Conservation (phyloP, 1,284 basidiomycete genomes). For the Rhizoctonia solani region DNA sequence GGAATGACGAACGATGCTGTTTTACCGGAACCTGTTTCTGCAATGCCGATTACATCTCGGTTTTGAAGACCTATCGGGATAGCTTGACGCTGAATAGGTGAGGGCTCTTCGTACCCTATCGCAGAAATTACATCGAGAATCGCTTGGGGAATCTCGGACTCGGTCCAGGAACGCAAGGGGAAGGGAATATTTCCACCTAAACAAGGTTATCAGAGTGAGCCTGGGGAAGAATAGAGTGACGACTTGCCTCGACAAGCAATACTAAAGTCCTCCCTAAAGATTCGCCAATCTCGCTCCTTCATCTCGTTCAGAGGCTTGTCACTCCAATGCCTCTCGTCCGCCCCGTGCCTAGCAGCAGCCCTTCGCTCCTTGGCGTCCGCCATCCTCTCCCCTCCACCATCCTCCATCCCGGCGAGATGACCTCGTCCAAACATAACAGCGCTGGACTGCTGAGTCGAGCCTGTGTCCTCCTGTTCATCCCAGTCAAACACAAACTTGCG, state of each 20-base stretch:
- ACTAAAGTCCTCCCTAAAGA: conserved; percentile 98
- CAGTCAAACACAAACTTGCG: conserved; percentile 99
- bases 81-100: conserved; percentile 95
- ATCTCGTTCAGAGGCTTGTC: conserved; percentile 94
- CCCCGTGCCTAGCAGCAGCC: conserved; percentile 76
- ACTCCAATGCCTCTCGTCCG: conserved; percentile 95
- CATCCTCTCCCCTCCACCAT: conserved; percentile 56
- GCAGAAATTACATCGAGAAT: conserved; percentile 85
- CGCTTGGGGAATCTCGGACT: conserved; percentile 78
- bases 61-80: conserved; percentile 97
- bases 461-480: conserved; percentile 92
- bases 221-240: background rate
- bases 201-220: conserved; percentile 5
- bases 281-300: conserved; percentile 98
- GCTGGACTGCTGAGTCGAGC: conserved; percentile 67
- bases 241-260: conserved; percentile 82
- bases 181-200: conserved; percentile 89
- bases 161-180: conserved; percentile 89
- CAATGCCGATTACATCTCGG: conserved; percentile 96
- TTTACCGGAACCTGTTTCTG: conserved; percentile 98
- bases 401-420: conserved; percentile 83
- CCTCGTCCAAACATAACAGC: conserved; percentile 87
- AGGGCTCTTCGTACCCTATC: conserved; percentile 96
- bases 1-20: conserved; percentile 99
- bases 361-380: conserved; percentile 80